Base-by-base conservation (phyloP, 257 asterid species). In the Plantago elongata region DNA sequence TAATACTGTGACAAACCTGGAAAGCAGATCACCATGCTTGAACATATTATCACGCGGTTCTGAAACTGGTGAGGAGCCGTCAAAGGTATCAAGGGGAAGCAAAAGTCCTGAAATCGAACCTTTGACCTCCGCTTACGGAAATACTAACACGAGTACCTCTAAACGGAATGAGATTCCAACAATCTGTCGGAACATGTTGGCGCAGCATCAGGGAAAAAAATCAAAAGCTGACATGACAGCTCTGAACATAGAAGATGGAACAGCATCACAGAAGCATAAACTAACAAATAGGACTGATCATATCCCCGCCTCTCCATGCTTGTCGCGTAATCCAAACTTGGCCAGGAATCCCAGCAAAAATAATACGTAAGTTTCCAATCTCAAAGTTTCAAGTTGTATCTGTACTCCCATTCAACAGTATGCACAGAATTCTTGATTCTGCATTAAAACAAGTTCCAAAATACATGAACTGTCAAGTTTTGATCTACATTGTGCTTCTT, bases 221-320 rank as follows among this genome's bases (percentile, higher is more conserved):
- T 75, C 85, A n/a, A 79, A 78, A 67, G 81, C 56, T 51, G 90
- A 85, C 60, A 74, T 84, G 55, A 87, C 79, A 73, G 82, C 71
- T 57, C 68, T 81, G 71, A 85, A 78, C 72, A 62, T 78, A 66
- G 80, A 68, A 17, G 84, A 78, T 13, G 82, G 81, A 57, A 74
- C 45, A 68, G 69, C 67, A 13, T 46, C 69, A 51, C 81, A 66
- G 75, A 77, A 71, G 75, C 88, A 80, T 18, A 83, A 70, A 46
- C 72, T 66, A 12, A 65, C 65, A 45, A 81, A 64, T 75, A 86
- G 84, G 80, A 54, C 42, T 6, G 74, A 76, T 57, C 84, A 67
- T 52, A 75, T 54, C 64, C 92, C 92, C 54, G 76, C 83, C 66
- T 86, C 94, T 34, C 96, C 97, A 12, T 88, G 95, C 79, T 77